These are phyloP conservation scores for Diaporthe amygdali DNA, from an alignment of 2,329 filamentous ascomycete species.

Conservation along the genomic window DNA sequence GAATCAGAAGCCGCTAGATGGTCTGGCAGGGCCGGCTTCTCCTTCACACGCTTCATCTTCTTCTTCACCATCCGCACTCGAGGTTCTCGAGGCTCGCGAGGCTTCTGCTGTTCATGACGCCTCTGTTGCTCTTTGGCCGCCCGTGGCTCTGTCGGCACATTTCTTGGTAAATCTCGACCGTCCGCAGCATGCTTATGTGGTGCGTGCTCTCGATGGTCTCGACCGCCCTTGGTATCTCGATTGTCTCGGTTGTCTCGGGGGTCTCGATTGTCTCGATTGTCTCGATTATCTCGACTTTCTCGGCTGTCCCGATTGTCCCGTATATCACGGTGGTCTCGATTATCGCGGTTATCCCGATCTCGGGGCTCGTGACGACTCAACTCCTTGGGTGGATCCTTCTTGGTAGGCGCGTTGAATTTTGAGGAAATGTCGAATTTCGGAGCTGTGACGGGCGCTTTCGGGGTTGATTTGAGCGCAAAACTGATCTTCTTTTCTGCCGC, in stretches of 20 bases:
- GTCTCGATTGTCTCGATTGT: constrained; percentile 38
- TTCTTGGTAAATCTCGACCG: constrained; percentile 45
- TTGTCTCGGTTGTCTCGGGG: neutral
- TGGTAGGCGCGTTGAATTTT: constrained; percentile 66
- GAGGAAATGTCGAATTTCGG: constrained; percentile 71
- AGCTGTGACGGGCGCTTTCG: constrained; percentile 59
- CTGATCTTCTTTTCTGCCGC: constrained; percentile 75
- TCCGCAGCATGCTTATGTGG: constrained; percentile 25
- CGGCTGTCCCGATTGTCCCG: constrained; percentile 8
- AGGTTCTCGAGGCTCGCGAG: constrained; percentile 40
- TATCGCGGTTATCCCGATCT: constrained; percentile 39
- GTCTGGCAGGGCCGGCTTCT: constrained; percentile 70
- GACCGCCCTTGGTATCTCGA: constrained; percentile 37
- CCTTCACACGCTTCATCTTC: constrained; percentile 72
- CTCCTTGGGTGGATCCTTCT: constrained; percentile 22
- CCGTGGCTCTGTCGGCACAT: constrained; percentile 59
- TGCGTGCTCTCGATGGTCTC: constrained; percentile 33
- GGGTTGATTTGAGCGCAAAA: constrained; percentile 86
- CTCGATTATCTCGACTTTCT: constrained; percentile 42
- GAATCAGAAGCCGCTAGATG: constrained; percentile 83
- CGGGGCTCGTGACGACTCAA: constrained; percentile 52
- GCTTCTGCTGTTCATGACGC: constrained; percentile 32
- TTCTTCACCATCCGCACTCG: constrained; percentile 69
- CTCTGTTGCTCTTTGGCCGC: constrained; percentile 31
- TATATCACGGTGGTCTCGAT: constrained; percentile 10